Evolutionary conservation across 345 rosid species (phyloP).

Genomic region (Lagerstroemia speciosa): DNA sequence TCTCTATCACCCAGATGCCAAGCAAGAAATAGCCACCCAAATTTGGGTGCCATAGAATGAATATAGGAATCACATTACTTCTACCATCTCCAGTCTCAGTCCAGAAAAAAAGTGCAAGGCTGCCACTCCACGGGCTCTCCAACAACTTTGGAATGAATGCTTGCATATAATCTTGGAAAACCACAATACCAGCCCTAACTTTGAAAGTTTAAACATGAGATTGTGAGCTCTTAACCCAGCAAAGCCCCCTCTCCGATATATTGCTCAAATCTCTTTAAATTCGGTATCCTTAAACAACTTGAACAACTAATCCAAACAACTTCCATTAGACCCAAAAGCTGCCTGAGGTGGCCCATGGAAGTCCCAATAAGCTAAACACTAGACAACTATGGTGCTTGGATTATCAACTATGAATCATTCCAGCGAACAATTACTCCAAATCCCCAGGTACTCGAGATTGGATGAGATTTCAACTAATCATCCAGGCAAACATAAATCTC

Average conservation of each 20-base stretch:
- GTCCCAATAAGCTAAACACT: not conserved
- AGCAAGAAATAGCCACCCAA: not conserved
- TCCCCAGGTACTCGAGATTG: not conserved
- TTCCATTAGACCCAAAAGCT: too few species aligned
- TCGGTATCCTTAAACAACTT: not conserved
- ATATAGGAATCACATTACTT: not conserved
- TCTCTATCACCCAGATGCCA: not conserved
- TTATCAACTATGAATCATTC: not conserved
- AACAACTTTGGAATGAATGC: not conserved
- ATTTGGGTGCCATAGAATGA: not conserved
- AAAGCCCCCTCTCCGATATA: too few species aligned
- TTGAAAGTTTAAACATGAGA: too few species aligned
- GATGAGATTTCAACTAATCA: too few species aligned
- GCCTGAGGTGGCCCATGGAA: not conserved
- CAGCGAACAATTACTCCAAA: not conserved
- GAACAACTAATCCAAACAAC: not conserved
- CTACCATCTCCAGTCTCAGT: not conserved
- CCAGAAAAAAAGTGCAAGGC: not conserved
- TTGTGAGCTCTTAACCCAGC: too few species aligned
- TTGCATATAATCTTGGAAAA: not conserved
- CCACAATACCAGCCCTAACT: not conserved
- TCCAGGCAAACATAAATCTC: too few species aligned
- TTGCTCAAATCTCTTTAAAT: not conserved
- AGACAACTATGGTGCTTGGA: too few species aligned
- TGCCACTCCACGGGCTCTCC: not conserved